A percentile compares a stretch with the other conserved stretches of the same genome.
Conservation (phyloP, 768 basidiomycete genomes). For the Pisolithus sp. region DNA sequence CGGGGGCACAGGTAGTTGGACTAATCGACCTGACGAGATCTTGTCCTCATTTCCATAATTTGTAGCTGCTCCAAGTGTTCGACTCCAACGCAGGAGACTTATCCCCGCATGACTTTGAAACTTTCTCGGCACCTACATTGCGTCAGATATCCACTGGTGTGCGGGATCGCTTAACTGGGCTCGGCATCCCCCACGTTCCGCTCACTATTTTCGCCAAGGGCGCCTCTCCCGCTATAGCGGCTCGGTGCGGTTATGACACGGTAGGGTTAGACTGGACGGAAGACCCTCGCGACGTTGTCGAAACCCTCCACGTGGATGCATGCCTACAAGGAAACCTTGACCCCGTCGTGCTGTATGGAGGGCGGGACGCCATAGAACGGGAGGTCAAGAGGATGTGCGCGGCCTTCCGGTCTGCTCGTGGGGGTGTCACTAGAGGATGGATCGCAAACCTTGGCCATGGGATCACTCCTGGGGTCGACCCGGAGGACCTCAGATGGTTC, state of each 20-base stretch:
- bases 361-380: constrained; percentile 75
- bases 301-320: constrained; percentile 52
- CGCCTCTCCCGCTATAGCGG: constrained; percentile 70
- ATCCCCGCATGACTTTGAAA: constrained; percentile 76
- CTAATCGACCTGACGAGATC: no score
- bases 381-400: constrained; percentile 79
- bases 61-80: constrained; percentile 89
- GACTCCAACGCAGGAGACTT: constrained; percentile 96
- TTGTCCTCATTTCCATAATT: not conserved
- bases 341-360: constrained; percentile 81
- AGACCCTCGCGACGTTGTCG: constrained; percentile 66
- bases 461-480: constrained; percentile 92
- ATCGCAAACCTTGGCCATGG: constrained; percentile 97
- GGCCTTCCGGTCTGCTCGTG: constrained; percentile 55
- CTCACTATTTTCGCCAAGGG: constrained; percentile 96
- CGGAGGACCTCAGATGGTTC: constrained; percentile 89
- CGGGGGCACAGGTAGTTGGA: constrained; percentile 83
- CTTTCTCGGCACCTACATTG: constrained; percentile 80
- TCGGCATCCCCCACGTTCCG: constrained; percentile 55
- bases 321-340: constrained; percentile 93
- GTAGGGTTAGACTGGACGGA: constrained; percentile 91
- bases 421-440: constrained; percentile 62
- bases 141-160: constrained; percentile 68
- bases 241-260: constrained; percentile 72
- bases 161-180: constrained; percentile 46